These are phyloP conservation scores for Yamadazyma olivae DNA, from an alignment of 805 yeast species.

Conservation along the genomic window DNA sequence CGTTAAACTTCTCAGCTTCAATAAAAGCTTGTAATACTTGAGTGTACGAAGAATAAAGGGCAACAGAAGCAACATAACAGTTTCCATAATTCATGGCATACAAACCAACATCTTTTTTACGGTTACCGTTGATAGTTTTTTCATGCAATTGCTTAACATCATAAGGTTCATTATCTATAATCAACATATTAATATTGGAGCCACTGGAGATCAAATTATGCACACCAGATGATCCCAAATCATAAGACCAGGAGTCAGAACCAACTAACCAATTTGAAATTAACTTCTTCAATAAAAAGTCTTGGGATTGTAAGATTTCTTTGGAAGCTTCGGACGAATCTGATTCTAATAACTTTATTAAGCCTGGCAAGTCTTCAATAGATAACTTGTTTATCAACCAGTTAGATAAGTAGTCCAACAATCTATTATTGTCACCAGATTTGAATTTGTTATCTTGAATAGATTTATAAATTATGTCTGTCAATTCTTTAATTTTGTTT, in stretches of 20 bases:
- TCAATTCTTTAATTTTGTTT: constrained; percentile 47
- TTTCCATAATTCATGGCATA: constrained; percentile 93
- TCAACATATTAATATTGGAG: constrained; percentile 75
- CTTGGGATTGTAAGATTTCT: constrained; percentile 44
- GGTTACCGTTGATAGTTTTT: constrained; percentile 38
- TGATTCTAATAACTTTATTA: constrained; percentile 26
- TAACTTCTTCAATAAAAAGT: constrained; percentile 40
- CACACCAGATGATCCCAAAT: constrained; percentile 86
- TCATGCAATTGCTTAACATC: constrained; percentile 27
- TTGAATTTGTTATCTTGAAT: constrained; percentile 43
- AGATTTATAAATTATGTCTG: constrained; percentile 43
- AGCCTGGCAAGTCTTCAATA: constrained; percentile 18
- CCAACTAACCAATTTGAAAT: constrained; percentile 81
- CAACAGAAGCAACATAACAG: constrained; percentile 90
- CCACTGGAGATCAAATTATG: constrained; percentile 78
- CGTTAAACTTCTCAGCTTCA: constrained; percentile 86
- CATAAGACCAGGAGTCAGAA: constrained; percentile 94
- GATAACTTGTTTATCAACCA: constrained; percentile 53
- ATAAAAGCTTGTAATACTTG: constrained; percentile 84
- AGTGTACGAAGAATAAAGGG: constrained; percentile 89
- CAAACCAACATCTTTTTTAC: constrained; percentile 89
- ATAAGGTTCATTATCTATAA: constrained; percentile 83
- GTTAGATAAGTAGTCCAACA: constrained; percentile 57
- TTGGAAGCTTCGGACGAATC: constrained; percentile 42
- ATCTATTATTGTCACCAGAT: constrained; percentile 42